Conservation (phyloP, 208 protist species). For the Endotrypanum monterogeii region DNA sequence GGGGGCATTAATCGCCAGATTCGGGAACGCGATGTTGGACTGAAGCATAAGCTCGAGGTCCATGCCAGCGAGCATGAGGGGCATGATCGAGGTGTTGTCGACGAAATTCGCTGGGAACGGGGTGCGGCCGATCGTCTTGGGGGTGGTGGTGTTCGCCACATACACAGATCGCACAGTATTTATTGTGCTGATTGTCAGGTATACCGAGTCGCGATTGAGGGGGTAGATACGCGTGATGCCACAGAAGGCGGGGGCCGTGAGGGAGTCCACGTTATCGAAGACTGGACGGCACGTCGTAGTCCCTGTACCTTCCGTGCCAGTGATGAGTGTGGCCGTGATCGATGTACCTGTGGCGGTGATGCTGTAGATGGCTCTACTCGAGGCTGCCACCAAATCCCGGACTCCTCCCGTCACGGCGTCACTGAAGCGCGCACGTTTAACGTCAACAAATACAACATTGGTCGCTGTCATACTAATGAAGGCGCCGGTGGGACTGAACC, state of each 20-base stretch:
- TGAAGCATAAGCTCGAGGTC: constrained; percentile 29
- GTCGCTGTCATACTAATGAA: constrained; percentile 6
- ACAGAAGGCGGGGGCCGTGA: constrained; percentile 35
- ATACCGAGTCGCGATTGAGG: constrained; percentile 42
- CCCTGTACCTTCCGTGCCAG: constrained; percentile 20
- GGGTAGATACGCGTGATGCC: constrained; percentile 45
- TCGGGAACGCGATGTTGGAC: constrained; percentile 30
- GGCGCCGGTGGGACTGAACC: constrained; percentile 15
- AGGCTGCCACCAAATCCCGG: constrained; percentile 13
- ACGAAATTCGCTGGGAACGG: constrained; percentile 59
- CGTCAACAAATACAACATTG: constrained; percentile 9
- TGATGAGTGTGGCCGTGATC: constrained; percentile 27
- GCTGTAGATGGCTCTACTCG: constrained; percentile 6
- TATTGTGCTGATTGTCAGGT: constrained; percentile 32
- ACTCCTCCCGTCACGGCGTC: constrained; percentile 1
- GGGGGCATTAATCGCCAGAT: constrained; percentile 17
- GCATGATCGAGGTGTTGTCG: constrained; percentile 28
- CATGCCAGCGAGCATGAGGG: constrained; percentile 26
- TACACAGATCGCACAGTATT: constrained; percentile 41
- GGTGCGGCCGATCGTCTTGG: constrained; percentile 19
- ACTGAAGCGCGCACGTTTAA: constrained; percentile 1
- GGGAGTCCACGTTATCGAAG: constrained; percentile 18
- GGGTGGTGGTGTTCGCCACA: constrained; percentile 37
- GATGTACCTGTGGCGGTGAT: constrained; percentile 18
- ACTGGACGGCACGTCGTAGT: constrained; percentile 4